Conservation (phyloP, 495 filamentous ascomycete genomes). For the Lophiostoma macrostomum region DNA sequence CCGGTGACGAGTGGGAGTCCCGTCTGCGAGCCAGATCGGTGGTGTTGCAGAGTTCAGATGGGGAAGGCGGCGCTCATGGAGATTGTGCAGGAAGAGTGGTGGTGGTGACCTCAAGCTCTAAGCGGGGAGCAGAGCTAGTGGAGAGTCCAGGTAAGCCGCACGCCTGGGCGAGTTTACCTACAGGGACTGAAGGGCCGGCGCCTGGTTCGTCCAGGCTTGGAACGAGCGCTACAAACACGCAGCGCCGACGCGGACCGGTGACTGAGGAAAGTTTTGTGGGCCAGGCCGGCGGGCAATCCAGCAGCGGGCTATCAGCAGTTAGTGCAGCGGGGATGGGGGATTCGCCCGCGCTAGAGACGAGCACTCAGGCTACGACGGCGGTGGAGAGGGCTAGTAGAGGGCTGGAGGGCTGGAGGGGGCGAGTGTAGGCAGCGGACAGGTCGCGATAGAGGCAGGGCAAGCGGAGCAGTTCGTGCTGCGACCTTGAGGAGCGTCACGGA, state of each 20-base stretch:
- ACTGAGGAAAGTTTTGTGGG: slow-evolving; percentile 4
- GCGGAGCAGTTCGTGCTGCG: too few relatives aligned
- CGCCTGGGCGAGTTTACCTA: neutral
- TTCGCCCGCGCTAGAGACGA: too few relatives aligned
- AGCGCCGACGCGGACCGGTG: slow-evolving; percentile 20
- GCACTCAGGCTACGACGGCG: neutral
- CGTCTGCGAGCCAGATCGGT: slow-evolving; percentile 34
- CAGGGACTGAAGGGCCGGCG: slow-evolving; percentile 2
- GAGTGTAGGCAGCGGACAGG: neutral
- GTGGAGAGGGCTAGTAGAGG: neutral
- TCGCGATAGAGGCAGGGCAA: slow-evolving; percentile 5
- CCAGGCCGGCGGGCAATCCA: neutral
- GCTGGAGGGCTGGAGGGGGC: neutral
- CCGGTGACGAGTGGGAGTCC: slow-evolving; percentile 18
- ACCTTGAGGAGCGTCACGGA: too few relatives aligned
- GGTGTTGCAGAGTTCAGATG: slow-evolving; percentile 18
- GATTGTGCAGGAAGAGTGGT: neutral
- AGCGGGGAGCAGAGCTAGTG: slow-evolving; percentile 7
- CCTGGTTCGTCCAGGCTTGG: neutral
- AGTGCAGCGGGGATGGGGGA: neutral
- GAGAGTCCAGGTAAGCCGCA: neutral
- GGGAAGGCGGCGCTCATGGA: slow-evolving; percentile 21
- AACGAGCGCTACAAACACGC: neutral
- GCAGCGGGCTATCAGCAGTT: neutral
- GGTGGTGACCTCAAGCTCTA: slow-evolving; percentile 21